Evolutionary conservation across 805 yeast genomes (phyloP), one percentile per base, ranked within the genome.

Genomic region (Nematodospora valgi): DNA sequence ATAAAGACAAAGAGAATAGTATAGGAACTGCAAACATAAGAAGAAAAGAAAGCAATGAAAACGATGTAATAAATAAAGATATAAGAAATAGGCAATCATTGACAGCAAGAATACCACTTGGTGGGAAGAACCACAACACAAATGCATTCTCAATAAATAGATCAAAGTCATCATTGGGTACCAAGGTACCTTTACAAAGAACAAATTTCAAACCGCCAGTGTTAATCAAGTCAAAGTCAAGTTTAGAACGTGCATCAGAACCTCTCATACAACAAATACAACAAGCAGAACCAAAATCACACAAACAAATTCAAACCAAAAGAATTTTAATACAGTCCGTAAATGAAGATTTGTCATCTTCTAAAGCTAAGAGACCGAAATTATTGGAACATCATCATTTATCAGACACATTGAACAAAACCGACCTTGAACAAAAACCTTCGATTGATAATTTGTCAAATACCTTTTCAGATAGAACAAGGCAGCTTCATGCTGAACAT

Each of bases 71-170:
- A 12, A 23, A 25, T 6, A 37, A 37, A 20, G 34, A 22, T 5
- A 28, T 17, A 10, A 22, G 11, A 6, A 27, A 16, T 12, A n/a
- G 29, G 24, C 35, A 10, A 23, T 23, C 26, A 9, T 25, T 34
- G 14, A 12, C 36, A 23, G 14, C 40, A 13, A 46, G 72, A 35
- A 48, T 55, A 6, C 72, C 72, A 3, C 52, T 65, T 32, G 66
- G 69, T 4, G 71, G 71, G 2, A 66, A 66, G 38, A 62, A 59
- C 44, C 59, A 51, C 25, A 66, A 66, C 44, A 42, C 41, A 24
- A 42, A 43, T 13, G 27, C 52, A 18, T 58, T 60, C 6, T 38
- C 51, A 1, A 50, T 66, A 36, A 59, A 46, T 28, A 51, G 68
- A 32, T 59, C 68, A 4, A 55, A 58, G 28, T 46, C 62, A 6